Conservation (phyloP, 305 asterid species). For the Fraxinus xanthoxyloides region DNA sequence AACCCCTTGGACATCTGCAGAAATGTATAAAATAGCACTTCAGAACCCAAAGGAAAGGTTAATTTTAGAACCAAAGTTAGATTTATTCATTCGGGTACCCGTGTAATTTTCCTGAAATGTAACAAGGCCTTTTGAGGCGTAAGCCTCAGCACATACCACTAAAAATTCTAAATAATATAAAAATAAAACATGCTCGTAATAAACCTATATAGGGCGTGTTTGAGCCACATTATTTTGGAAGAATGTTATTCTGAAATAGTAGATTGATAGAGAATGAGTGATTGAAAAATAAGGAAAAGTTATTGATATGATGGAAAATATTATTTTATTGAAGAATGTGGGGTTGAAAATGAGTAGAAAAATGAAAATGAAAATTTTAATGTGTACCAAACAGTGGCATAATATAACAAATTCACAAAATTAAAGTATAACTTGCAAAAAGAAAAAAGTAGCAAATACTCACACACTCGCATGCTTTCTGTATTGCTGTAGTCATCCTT, state of each 20-base stretch:
- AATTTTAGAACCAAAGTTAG: not conserved
- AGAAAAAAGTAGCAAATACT: not conserved
- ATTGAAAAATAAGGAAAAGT: too few relatives aligned
- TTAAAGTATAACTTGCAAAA: too few relatives aligned
- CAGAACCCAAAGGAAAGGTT: not conserved
- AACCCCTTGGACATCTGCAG: conserved; percentile 15
- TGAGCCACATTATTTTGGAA: too few relatives aligned
- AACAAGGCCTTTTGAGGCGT: not conserved
- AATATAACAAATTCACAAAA: not conserved
- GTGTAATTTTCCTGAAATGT: not conserved
- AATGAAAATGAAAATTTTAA: too few relatives aligned
- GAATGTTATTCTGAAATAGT: too few relatives aligned
- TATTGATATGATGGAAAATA: too few relatives aligned
- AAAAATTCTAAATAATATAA: not conserved
- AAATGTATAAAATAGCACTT: not conserved
- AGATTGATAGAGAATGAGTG: too few relatives aligned
- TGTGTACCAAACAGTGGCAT: too few relatives aligned
- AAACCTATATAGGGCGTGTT: too few relatives aligned
- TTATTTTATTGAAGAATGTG: too few relatives aligned
- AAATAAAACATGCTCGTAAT: too few relatives aligned
- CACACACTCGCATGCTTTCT: not conserved
- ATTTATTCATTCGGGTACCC: not conserved
- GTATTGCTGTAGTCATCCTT: not conserved
- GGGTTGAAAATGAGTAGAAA: too few relatives aligned
- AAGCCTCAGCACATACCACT: not conserved